Evolutionary conservation across 441 rosid species (phyloP), one percentile per base, ranked within the genome.

Genomic region (Kokia cookei): DNA sequence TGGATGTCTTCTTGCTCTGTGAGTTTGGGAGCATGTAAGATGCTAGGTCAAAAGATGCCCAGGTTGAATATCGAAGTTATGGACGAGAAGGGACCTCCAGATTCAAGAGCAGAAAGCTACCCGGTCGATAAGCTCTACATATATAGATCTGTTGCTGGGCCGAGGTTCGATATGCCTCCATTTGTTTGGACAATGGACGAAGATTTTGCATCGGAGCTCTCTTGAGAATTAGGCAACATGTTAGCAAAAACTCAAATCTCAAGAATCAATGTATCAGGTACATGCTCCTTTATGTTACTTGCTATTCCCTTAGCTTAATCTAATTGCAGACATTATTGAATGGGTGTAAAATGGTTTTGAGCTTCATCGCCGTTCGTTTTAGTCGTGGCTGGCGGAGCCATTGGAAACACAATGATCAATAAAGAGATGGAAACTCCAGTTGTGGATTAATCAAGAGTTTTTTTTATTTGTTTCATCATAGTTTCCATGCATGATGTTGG

Each of bases 1-100:
- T 94, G 98, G 98, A 88, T 92, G 93, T 94, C 98, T 42, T 88
- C 75, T 69, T 94, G 98, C 84, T 78, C 82, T 24, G 97, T 94
- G 70, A 94, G 97, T 74, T 88, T 78, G 22, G 89, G 86, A 77
- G 97, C 97, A 73, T 94, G 98, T 80, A 94, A 90, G 80, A 78
- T 90, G 65, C 85, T 94, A 11, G 91, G 91, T 76, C 91, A 83
- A 86, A 92, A 84, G 92, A 84, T 94, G 94, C 90, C 88, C 19
- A 81, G 84, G 79, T 89, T 94, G 63, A 94, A 92, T 60, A 95
- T 94, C 7, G 98, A 94, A 78, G 95, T 94, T 60, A 94, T 94
- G 24, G 95, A 94, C 43, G 98, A 94, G 86, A 74, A 83, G 58
- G 92, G 84, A 65, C 80, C 85, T 73, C 94, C 90, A 61, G 81